phyloP scores from a whole-genome alignment of 2,329 filamentous ascomycete species.

The Tolypocladium cylindrosporum region DNA sequence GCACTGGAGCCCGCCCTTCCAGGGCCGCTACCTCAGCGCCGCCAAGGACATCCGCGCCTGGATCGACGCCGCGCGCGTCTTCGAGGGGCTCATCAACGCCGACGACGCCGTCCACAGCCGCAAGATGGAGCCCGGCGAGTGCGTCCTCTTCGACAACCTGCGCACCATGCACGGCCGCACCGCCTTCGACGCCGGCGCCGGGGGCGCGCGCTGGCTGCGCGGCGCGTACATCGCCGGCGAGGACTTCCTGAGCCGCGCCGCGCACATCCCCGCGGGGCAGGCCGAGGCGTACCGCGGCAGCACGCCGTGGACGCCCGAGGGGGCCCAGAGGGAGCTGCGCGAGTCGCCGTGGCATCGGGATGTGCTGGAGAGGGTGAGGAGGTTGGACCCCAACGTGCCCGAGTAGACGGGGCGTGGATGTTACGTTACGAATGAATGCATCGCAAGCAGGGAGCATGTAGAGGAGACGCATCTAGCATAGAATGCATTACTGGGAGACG shows the following conservation, averaged over 20 bases:
- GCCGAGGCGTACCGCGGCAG: conserved; percentile 13
- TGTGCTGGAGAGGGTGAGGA: conserved; percentile 12
- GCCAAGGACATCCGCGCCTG: conserved; percentile 24
- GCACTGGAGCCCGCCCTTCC: conserved; percentile 73
- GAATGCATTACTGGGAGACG: background rate
- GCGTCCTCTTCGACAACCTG: conserved; percentile 86
- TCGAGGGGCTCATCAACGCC: conserved; percentile 49
- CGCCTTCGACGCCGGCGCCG: conserved; percentile 54
- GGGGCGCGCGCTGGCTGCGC: conserved; percentile 69
- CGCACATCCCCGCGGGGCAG: conserved; percentile 17
- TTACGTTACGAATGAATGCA: background rate
- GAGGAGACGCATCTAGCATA: background rate
- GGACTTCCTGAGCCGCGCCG: conserved; percentile 28
- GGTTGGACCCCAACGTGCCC: conserved; percentile 7
- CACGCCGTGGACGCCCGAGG: conserved; percentile 13
- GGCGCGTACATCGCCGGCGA: conserved; percentile 67
- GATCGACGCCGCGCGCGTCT: conserved; percentile 39
- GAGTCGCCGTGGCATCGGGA: conserved; percentile 16
- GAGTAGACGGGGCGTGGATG: background rate
- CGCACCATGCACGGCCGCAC: conserved; percentile 75
- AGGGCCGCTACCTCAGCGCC: conserved; percentile 37
- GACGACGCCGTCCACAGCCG: conserved; percentile 54
- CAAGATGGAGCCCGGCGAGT: conserved; percentile 71
- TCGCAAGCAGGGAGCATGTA: background rate
- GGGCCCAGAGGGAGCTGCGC: conserved; percentile 14